A percentile compares a stretch with the other conserved stretches of the same genome.
Evolutionary conservation across 108 stramenopile species (phyloP).

Genomic region (Skeletonema tropicum): DNA sequence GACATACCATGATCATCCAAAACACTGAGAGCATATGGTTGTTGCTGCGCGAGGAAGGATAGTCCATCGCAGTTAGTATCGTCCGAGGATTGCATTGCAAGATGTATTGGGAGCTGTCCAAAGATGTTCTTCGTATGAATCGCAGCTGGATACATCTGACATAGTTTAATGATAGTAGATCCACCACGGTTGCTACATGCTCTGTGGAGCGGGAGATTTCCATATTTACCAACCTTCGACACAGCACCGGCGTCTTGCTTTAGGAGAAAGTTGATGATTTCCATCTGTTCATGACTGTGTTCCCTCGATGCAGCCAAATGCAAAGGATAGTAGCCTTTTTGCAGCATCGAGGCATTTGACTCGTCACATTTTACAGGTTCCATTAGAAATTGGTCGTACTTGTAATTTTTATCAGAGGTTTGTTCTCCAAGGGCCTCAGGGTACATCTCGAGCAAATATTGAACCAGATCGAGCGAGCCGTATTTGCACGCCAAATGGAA

Average conservation of each 20-base stretch:
- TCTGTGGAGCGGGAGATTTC: neutral
- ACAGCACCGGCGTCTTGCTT: neutral
- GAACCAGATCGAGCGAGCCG: neutral
- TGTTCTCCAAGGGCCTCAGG: neutral
- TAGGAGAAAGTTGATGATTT: neutral
- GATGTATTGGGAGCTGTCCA: neutral
- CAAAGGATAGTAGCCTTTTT: neutral
- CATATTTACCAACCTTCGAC: neutral
- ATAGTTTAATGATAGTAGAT: neutral
- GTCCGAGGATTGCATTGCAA: neutral
- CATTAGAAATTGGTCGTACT: neutral
- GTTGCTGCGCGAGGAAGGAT: neutral
- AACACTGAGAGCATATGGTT: neutral
- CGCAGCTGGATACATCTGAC: neutral
- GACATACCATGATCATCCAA: neutral
- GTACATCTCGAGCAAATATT: neutral
- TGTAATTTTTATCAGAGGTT: neutral
- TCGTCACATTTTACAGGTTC: too few species aligned
- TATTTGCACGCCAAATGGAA: neutral
- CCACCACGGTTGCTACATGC: neutral
- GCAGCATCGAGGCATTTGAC: neutral
- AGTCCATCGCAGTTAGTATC: neutral
- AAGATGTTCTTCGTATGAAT: neutral
- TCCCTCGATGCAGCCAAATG: neutral
- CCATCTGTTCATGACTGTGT: neutral